Base-by-base conservation (phyloP, 2,329 filamentous ascomycete genomes). In the Cladophialophora bantiana region DNA sequence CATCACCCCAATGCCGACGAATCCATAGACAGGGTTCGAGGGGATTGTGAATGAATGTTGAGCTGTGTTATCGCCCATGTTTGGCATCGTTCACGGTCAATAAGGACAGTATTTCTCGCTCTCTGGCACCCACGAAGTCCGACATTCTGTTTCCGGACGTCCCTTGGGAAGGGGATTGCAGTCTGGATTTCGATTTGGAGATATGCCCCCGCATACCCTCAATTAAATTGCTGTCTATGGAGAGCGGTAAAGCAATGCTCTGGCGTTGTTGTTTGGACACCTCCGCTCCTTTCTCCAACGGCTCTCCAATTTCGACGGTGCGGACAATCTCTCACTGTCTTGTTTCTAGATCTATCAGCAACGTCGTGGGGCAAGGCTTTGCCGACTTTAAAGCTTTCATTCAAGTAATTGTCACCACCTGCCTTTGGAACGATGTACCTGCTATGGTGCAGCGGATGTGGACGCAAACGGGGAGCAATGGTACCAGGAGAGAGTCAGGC, bases 1-100 rank as follows among this genome's bases (percentile, higher is more conserved):
- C 59, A 61, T 61, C 18, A 61, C 59, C 10, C 59, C 59, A 36
- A 61, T 61, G n/a, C 59, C 59, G 13, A 61, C 59, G 48, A 61
- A 61, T 13, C 59, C 59, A 38, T 61, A 61, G 7, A 50, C 52
- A 4, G 59, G 48, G 26, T 61, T 50, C 48, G 36, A 35, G 18
- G 59, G 45, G 18, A 61, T 31, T 32, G 10, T 54, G 48, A 38
- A 54, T 20, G 32, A 26, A 36, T 42, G 32, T 4, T 20, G 48
- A 20, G 18, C 45, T 13, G 45, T 40, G 4, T 38, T 15, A 32
- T 61, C 35, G 4, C 45, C 59, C 59, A 61, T 61, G 20, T 9
- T 48, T 18, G 48, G 20, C 20, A 9, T 50, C 7, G 26, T 50
- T 48, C 10, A 31, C 45, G 2, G 26, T 50, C 45, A 26, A 50